Conservation (phyloP, 768 basidiomycete species). For the Lyophyllum decastes region DNA sequence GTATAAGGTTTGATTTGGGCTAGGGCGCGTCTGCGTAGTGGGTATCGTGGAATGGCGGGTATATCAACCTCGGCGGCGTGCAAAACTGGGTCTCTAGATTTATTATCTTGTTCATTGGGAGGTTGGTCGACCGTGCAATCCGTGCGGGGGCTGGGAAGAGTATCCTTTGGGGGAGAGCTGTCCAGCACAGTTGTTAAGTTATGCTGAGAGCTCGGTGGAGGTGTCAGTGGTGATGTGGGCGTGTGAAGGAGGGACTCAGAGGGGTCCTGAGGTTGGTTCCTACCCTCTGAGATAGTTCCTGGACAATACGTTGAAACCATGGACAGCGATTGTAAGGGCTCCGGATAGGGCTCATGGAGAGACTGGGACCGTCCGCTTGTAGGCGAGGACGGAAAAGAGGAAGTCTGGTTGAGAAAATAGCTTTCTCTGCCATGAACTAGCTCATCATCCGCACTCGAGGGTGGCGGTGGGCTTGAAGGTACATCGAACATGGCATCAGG, state of each 20-base stretch:
- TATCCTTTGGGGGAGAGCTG: neutral
- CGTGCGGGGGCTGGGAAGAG: neutral
- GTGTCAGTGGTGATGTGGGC: neutral
- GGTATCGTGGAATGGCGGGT: slow-evolving; percentile 40
- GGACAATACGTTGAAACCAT: neutral
- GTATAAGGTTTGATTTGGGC: slow-evolving; percentile 66
- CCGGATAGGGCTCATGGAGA: neutral
- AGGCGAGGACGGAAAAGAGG: slow-evolving; percentile 6
- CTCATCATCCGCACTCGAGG: neutral
- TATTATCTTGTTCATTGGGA: neutral
- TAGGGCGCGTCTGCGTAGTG: slow-evolving; percentile 53
- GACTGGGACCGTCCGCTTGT: slow-evolving; percentile 15
- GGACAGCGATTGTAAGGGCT: neutral
- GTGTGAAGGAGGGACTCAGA: neutral
- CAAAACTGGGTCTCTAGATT: neutral
- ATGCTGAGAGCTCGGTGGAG: neutral
- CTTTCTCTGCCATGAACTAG: neutral
- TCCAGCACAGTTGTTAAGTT: neutral
- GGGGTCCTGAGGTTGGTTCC: neutral
- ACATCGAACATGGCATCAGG: neutral
- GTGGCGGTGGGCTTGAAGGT: slow-evolving; percentile 1
- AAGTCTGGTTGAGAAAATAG: slow-evolving; percentile 9
- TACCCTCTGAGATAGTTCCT: neutral
- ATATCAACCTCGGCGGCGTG: slow-evolving; percentile 1
- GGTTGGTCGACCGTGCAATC: neutral